A percentile compares a stretch with the other conserved stretches of the same genome.
Evolutionary conservation across 192 early-diverging fungal genomes (phyloP).

Genomic region (Coemansia erecta): DNA sequence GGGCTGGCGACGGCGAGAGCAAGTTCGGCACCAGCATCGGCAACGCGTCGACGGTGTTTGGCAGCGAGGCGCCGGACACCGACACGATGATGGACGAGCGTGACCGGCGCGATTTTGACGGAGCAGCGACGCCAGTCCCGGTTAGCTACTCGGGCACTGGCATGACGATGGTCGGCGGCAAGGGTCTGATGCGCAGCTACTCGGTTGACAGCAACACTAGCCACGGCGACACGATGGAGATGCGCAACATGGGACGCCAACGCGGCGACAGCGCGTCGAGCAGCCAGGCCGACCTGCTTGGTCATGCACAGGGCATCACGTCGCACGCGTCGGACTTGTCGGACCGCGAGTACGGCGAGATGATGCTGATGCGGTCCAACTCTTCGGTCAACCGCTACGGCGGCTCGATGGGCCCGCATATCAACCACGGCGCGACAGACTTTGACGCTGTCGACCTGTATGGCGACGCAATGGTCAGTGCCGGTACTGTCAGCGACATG

Average conservation of each 20-base stretch:
- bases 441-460: slow-evolving; percentile 12
- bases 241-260: slow-evolving; percentile 13
- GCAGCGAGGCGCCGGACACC: slow-evolving; percentile 28
- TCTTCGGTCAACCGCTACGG: slow-evolving; percentile 1
- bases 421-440: not conserved
- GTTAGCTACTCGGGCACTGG: slow-evolving; percentile 7
- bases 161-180: not conserved
- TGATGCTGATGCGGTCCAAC: slow-evolving; percentile 19
- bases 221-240: slow-evolving; percentile 21
- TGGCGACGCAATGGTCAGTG: not conserved
- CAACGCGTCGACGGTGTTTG: slow-evolving; percentile 42
- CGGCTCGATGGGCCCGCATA: not conserved
- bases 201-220: slow-evolving; percentile 39
- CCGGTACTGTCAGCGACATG: not conserved
- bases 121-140: slow-evolving; percentile 30
- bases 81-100: slow-evolving; percentile 50
- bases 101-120: slow-evolving; percentile 52
- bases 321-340: slow-evolving; percentile 8
- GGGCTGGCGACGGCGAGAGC: slow-evolving; percentile 5
- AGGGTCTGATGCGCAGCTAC: slow-evolving; percentile 29
- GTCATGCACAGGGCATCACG: slow-evolving; percentile 27
- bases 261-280: slow-evolving; percentile 3
- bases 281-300: slow-evolving; percentile 39
- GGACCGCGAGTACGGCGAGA: slow-evolving; percentile 11
- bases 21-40: slow-evolving; percentile 22